Percentiles rank a stretch among this genome's conserved stretches.
Evolutionary conservation across 768 basidiomycete species (phyloP).

Genomic region (Clavaria fumosa): DNA sequence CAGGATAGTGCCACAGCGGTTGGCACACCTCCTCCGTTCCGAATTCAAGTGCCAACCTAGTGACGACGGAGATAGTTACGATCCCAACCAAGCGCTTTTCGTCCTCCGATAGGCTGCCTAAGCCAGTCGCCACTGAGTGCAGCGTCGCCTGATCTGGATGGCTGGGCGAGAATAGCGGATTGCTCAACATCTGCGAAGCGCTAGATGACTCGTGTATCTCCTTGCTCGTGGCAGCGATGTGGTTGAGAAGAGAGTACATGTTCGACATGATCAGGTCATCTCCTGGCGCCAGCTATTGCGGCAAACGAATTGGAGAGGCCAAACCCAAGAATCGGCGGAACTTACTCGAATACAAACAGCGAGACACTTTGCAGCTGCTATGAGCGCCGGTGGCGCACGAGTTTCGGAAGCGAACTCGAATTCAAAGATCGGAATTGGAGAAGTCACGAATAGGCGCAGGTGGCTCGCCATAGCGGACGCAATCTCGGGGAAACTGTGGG

Average conservation of each 20-base stretch:
- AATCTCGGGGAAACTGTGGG: conserved; percentile 60
- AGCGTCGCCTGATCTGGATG: conserved; percentile 35
- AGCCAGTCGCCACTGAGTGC: conserved; percentile 45
- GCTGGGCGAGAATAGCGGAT: conserved; percentile 26
- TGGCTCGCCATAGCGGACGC: conserved; percentile 61
- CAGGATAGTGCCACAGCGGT: not conserved
- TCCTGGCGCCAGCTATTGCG: conserved; percentile 55
- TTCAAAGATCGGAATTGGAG: conserved; percentile 78
- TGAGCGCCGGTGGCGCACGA: conserved; percentile 61
- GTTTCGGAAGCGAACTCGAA: conserved; percentile 64
- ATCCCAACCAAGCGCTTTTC: conserved; percentile 75
- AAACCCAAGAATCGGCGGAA: not conserved
- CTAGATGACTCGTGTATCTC: conserved; percentile 43
- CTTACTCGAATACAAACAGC: conserved; percentile 74
- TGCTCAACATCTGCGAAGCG: conserved; percentile 26
- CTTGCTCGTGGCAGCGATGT: conserved; percentile 73
- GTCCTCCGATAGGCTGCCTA: conserved; percentile 63
- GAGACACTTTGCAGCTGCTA: conserved; percentile 80
- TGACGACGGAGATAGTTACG: conserved; percentile 84
- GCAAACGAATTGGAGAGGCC: conserved; percentile 2
- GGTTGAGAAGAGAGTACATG: conserved; percentile 92
- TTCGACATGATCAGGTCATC: conserved; percentile 88
- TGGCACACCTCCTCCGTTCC: conserved; percentile 56
- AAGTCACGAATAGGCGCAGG: conserved; percentile 76
- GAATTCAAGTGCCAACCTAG: conserved; percentile 78